Evolutionary conservation across 495 filamentous ascomycete species (phyloP), one percentile per base, ranked within the genome.

Genomic region (Talaromyces proteolyticus): DNA sequence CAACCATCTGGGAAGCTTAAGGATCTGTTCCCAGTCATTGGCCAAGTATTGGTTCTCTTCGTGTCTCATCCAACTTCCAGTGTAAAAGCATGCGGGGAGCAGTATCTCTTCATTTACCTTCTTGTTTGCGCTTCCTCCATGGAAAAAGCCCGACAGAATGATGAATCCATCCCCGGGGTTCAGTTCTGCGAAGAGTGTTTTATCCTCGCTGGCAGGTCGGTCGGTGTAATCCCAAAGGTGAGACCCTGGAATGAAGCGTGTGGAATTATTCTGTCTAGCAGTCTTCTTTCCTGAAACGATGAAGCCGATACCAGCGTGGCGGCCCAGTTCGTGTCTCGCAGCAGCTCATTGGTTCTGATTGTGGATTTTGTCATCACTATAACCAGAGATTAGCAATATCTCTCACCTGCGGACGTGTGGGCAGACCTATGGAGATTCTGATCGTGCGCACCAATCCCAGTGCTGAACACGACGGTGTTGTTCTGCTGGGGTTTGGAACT

Each of bases 181-280:
- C 37, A 66, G 51, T 25, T 64, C 60, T 36, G 54, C 54, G n/a
- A 54, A 53, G 14, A 63, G 44, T 7, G 59, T 57, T 38, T 66
- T 58, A 14, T 64, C 62, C 34, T 54, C 52, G 2, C 62, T 50
- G 0, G 60, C 57, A 12, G 55, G 54, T 2, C 53, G 57, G 12
- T 41, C 38, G 12, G 11, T 10, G 38, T 41, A 41, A 41, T 41
- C 38, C 63, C 63, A 73, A 11, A 72, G 57, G 54, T 77, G 72
- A 4, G 58, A 64, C 4, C 69, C 67, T 1, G 71, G 72, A 50
- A 75, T 68, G 23, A 73, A 61, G 12, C 69, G 59, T 0, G 73
- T 77, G 29, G 29, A 6, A 6, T 14, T 14, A 36, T 36, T 36
- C 29, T 36, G 7, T 6, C 29, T 6, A 36, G 29, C 14, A 14